These are phyloP conservation scores for Hymenoscyphus infarciens DNA, from an alignment of 2,329 filamentous ascomycete species.

Conservation along the genomic window DNA sequence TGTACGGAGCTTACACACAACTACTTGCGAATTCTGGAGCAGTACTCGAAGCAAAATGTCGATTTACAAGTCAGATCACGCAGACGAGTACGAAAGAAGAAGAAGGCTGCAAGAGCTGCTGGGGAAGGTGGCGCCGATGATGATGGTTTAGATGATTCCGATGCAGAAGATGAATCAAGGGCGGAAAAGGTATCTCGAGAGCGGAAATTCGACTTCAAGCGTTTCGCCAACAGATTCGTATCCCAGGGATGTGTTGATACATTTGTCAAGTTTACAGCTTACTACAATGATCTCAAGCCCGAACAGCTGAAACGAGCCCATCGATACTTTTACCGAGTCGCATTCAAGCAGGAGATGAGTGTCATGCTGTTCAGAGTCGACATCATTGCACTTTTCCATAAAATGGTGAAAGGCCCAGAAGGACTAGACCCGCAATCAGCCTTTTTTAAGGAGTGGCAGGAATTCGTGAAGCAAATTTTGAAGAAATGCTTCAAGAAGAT, in stretches of 20 bases:
- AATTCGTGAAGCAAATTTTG: slow-evolving; percentile 79
- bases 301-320: slow-evolving; percentile 87
- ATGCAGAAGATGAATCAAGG: slow-evolving; percentile 69
- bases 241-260: slow-evolving; percentile 85
- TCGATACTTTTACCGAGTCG: slow-evolving; percentile 88
- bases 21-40: slow-evolving; percentile 86
- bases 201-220: slow-evolving; percentile 88
- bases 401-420: slow-evolving; percentile 86
- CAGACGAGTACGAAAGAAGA: slow-evolving; percentile 68
- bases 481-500: slow-evolving; percentile 80
- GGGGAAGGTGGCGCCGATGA: slow-evolving; percentile 44
- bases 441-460: slow-evolving; percentile 87
- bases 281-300: slow-evolving; percentile 74
- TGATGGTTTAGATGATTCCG: slow-evolving; percentile 59
- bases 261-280: slow-evolving; percentile 75
- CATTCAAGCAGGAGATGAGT: slow-evolving; percentile 90
- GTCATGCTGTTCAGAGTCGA: slow-evolving; percentile 88
- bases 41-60: slow-evolving; percentile 90
- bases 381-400: slow-evolving; percentile 82
- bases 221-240: slow-evolving; percentile 76
- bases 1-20: slow-evolving; percentile 88
- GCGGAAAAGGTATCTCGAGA: slow-evolving; percentile 72
- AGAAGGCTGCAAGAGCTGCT: slow-evolving; percentile 55
- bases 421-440: slow-evolving; percentile 63
- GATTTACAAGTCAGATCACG: slow-evolving; percentile 90